Percentiles rank a stretch among this genome's conserved stretches.
Conservation (phyloP, 768 basidiomycete genomes). For the Cantharellus cinnabarinus region DNA sequence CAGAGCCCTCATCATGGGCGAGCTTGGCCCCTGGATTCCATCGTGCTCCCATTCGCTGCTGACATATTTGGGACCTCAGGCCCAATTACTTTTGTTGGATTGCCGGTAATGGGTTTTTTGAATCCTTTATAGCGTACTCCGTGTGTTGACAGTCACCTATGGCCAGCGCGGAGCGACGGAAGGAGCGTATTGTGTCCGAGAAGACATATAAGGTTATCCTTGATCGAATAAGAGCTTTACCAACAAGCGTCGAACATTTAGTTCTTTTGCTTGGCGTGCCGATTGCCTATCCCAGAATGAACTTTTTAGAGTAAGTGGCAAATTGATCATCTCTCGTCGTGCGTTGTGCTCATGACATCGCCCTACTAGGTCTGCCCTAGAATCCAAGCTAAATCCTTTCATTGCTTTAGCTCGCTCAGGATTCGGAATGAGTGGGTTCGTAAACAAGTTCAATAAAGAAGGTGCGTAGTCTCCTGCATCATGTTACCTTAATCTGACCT, state of each 20-base stretch:
- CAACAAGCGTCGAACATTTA: constrained; percentile 55
- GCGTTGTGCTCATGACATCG: neutral
- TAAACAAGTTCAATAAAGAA: constrained; percentile 81
- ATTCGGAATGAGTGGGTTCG: constrained; percentile 54
- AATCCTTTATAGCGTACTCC: neutral
- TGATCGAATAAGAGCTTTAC: constrained; percentile 35
- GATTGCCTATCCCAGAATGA: constrained; percentile 79
- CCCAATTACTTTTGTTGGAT: constrained; percentile 55
- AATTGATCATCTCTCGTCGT: neutral
- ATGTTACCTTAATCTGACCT: constrained; percentile 14
- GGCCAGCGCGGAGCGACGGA: constrained; percentile 64
- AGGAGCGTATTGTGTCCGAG: constrained; percentile 58
- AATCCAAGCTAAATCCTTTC: constrained; percentile 70
- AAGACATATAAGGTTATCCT: constrained; percentile 59
- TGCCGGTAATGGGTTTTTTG: constrained; percentile 36
- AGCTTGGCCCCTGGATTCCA: constrained; percentile 54
- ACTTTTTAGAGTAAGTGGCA: constrained; percentile 41
- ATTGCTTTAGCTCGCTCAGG: constrained; percentile 51
- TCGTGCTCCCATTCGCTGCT: constrained; percentile 70
- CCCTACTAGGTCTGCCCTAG: constrained; percentile 27
- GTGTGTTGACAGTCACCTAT: constrained; percentile 10
- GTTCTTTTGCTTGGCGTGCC: constrained; percentile 37
- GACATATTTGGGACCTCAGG: constrained; percentile 58
- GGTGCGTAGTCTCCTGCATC: neutral
- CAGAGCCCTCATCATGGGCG: constrained; percentile 56